These are phyloP conservation scores for Vigna hirtella DNA, from an alignment of 306 rosid genomes.

Conservation along the genomic window DNA sequence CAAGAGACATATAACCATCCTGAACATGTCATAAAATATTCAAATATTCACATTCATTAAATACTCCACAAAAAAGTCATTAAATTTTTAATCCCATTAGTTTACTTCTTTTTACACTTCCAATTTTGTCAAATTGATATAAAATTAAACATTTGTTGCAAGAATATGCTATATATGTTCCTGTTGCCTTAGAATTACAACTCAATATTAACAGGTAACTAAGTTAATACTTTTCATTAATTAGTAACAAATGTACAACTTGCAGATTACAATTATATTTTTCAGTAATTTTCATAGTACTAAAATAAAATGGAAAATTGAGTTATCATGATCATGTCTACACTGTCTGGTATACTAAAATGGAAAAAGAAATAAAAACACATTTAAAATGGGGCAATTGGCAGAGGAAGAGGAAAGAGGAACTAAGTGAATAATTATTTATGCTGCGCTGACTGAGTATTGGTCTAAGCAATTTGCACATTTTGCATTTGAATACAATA, in stretches of 20 bases:
- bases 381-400: constrained; percentile 25
- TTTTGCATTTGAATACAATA: constrained; percentile 27
- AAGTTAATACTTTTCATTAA: neutral
- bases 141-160: neutral
- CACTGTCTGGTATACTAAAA: neutral
- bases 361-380: neutral
- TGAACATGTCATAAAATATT: neutral
- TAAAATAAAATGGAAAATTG: neutral
- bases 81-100: neutral
- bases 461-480: constrained; percentile 16
- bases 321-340: neutral
- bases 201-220: neutral
- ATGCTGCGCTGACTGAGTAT: constrained; percentile 6
- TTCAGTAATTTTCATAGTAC: neutral
- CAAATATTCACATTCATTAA: neutral
- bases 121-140: neutral
- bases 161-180: neutral
- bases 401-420: neutral
- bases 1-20: too few relatives aligned
- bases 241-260: neutral
- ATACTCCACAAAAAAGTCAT: too few relatives aligned
- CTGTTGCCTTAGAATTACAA: neutral
- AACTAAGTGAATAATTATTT: neutral
- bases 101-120: neutral
- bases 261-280: neutral